Evolutionary conservation across 1,139 yeast genomes (phyloP).

Genomic region (Lodderomyces metapsilosis): DNA sequence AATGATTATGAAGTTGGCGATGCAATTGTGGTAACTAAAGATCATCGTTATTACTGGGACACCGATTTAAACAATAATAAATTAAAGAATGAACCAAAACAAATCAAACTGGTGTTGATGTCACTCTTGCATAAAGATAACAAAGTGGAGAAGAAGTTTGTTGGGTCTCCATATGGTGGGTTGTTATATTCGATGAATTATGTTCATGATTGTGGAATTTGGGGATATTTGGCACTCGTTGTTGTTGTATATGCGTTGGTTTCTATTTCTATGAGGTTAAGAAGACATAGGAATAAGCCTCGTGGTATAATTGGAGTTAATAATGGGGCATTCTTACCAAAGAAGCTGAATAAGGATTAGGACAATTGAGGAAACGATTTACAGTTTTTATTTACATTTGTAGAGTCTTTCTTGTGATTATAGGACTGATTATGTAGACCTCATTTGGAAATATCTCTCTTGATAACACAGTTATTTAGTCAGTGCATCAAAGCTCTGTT

Average conservation of each 20-base stretch:
- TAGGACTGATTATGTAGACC: neutral
- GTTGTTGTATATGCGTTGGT: constrained; percentile 10
- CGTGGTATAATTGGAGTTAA: constrained; percentile 21
- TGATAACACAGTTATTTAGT: too few relatives aligned
- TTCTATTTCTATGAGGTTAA: constrained; percentile 9
- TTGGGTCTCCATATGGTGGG: constrained; percentile 45
- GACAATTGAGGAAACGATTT: neutral
- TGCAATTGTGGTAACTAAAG: constrained; percentile 31
- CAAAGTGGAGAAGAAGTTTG: constrained; percentile 24
- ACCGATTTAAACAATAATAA: constrained; percentile 25
- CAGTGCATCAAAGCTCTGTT: too few relatives aligned
- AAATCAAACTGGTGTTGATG: constrained; percentile 27
- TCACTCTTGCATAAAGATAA: constrained; percentile 33
- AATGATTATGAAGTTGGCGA: constrained; percentile 44
- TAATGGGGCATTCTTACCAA: constrained; percentile 15
- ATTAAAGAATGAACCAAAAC: constrained; percentile 30
- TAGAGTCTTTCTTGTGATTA: too few relatives aligned
- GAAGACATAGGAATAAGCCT: constrained; percentile 10
- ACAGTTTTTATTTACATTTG: too few relatives aligned
- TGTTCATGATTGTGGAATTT: constrained; percentile 44
- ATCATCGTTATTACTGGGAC: constrained; percentile 36
- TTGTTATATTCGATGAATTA: constrained; percentile 40
- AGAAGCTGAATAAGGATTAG: constrained; percentile 18
- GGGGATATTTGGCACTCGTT: constrained; percentile 39
- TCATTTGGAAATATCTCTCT: too few relatives aligned